Evolutionary conservation across 306 rosid species (phyloP).

Genomic region (Ormosia semicastrata): DNA sequence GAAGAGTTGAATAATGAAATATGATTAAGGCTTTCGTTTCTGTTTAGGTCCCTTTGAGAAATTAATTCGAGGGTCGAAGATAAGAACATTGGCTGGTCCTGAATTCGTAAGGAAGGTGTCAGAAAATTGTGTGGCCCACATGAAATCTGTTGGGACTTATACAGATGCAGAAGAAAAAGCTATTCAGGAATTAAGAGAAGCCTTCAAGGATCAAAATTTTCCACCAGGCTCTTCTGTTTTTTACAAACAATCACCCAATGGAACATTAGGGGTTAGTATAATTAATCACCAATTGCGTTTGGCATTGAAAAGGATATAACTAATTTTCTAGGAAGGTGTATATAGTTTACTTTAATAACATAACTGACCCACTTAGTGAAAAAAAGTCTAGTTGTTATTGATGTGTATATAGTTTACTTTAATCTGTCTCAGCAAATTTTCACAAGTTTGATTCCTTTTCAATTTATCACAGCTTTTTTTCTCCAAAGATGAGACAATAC

Average conservation of each 20-base stretch:
- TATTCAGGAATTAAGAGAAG: constrained; percentile 38
- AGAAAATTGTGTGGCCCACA: constrained; percentile 47
- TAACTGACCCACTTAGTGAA: too few species aligned
- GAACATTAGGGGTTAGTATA: constrained; percentile 54
- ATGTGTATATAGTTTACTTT: too few species aligned
- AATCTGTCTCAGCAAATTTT: background rate
- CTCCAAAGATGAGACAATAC: constrained; percentile 59
- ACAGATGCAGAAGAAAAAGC: constrained; percentile 57
- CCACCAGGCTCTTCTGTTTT: constrained; percentile 58
- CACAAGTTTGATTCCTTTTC: background rate
- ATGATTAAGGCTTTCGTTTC: background rate
- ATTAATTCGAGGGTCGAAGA: constrained; percentile 47
- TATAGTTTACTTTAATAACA: background rate
- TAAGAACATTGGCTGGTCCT: constrained; percentile 50
- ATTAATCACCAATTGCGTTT: background rate
- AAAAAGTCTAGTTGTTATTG: too few species aligned
- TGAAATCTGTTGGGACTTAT: constrained; percentile 54
- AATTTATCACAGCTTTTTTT: constrained; percentile 49
- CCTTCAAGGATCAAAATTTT: constrained; percentile 48
- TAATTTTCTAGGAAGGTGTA: background rate
- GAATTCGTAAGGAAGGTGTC: constrained; percentile 65
- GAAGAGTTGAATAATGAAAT: background rate
- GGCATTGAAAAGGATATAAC: background rate
- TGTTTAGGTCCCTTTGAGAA: constrained; percentile 70
- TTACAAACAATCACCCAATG: constrained; percentile 56